Base-by-base conservation (phyloP, 2,329 filamentous ascomycete species). In the Fusarium sp. region DNA sequence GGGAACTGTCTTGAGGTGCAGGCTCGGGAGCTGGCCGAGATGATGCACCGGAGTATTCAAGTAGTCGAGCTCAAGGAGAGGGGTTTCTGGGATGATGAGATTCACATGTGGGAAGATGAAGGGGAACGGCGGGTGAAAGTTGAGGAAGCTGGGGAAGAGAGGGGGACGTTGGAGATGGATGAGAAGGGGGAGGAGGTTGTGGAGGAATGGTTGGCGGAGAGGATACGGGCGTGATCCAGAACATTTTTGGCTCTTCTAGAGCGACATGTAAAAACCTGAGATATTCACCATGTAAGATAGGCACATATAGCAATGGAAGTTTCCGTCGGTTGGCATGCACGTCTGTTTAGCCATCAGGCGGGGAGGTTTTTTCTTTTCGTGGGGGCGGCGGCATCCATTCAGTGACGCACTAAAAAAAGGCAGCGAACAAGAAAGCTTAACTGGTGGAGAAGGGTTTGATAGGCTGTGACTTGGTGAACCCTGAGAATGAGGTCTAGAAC, bases 21-120 rank as follows among this genome's bases (percentile, higher is more conserved):
- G 77, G 86, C 88, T 0, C 62, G 74, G 4, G 85, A 87, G 75
- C 77, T 90, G n/a, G 83, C 81, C 0, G 75, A 78, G 17, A 75
- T 87, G 66, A 88, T 90, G 86, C 82, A 84, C 38, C 81, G 84
- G 49, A 88, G 87, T 73, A 74, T 89, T 27, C 80, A 85, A 31
- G 83, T 81, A 74, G 44, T 84, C 4, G 87, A 89, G 77, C 73
- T 86, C 17, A 83, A 82, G 67, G 81, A 86, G 70, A 81, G 84
- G 22, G 76, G 72, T 59, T 78, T 75, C 38, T 85, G 84, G 84
- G 85, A 87, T 64, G 79, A 82, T 2, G 80, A 85, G 6, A 75
- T 79, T 35, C 78, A 81, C 11, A 78, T 68, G 5, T 79, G 73
- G 73, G 78, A 78, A 4, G 77, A 75, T 2, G 84, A 85, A 73